These are phyloP conservation scores for Lichtheimia ornata DNA, from an alignment of 371 early-diverging fungal genomes.

Conservation along the genomic window DNA sequence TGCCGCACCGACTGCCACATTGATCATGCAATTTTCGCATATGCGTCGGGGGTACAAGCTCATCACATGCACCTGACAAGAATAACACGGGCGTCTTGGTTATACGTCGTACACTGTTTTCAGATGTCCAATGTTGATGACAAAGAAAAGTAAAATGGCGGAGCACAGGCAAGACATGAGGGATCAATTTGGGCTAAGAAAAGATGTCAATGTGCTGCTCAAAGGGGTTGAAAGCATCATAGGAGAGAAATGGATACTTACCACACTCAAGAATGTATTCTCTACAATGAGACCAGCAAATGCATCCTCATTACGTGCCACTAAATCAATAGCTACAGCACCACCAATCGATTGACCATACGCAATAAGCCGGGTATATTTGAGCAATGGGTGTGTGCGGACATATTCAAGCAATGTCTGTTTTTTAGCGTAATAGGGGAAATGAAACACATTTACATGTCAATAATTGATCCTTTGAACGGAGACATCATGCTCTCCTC, in stretches of 20 bases:
- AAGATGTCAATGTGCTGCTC: background rate
- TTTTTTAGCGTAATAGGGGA: background rate
- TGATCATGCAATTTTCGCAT: constrained; percentile 77
- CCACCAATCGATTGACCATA: constrained; percentile 97
- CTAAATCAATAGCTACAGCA: constrained; percentile 89
- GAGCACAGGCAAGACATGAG: constrained; percentile 79
- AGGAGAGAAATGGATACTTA: constrained; percentile 28
- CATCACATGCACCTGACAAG: constrained; percentile 80
- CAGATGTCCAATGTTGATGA: constrained; percentile 89
- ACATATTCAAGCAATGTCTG: constrained; percentile 86
- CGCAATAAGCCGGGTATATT: constrained; percentile 75
- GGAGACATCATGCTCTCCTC: constrained; percentile 1
- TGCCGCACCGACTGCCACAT: constrained; percentile 52
- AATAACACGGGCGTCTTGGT: constrained; percentile 78
- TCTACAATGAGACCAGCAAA: constrained; percentile 87
- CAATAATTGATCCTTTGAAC: background rate
- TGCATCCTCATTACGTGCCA: constrained; percentile 68
- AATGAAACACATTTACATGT: background rate
- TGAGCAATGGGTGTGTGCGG: constrained; percentile 66
- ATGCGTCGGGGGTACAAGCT: constrained; percentile 86
- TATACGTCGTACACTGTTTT: constrained; percentile 69
- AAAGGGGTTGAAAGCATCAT: no score
- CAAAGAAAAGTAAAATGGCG: constrained; percentile 75
- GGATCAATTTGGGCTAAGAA: constrained; percentile 81
- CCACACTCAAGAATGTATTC: constrained; percentile 92